Evolutionary conservation across 768 basidiomycete species (phyloP).

Genomic region (Suillus alpinus): DNA sequence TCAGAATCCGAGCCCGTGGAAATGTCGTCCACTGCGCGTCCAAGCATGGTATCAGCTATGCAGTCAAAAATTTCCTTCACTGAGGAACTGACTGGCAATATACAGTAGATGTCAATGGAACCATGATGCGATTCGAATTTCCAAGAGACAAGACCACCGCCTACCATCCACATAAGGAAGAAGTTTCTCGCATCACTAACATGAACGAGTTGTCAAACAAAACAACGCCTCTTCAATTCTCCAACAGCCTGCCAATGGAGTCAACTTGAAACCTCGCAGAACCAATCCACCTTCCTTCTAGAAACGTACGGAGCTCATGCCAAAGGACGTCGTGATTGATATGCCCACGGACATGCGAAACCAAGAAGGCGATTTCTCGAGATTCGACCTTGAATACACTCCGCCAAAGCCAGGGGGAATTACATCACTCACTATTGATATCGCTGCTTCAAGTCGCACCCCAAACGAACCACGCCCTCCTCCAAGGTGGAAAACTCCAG

Average conservation of each 20-base stretch:
- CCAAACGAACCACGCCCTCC: constrained; percentile 29
- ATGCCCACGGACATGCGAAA: constrained; percentile 36
- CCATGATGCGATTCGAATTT: constrained; percentile 12
- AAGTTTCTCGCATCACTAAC: constrained; percentile 11
- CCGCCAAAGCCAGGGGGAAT: constrained; percentile 28
- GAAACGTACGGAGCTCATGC: constrained; percentile 19
- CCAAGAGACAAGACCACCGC: not conserved
- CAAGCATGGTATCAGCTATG: constrained; percentile 32
- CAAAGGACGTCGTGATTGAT: constrained; percentile 25
- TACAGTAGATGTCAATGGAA: constrained; percentile 6
- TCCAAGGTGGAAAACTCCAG: constrained; percentile 74
- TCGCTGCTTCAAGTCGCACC: constrained; percentile 40
- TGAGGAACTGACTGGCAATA: constrained; percentile 22
- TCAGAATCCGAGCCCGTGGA: constrained; percentile 94
- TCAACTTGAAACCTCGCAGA: not conserved
- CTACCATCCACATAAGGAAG: constrained; percentile 11
- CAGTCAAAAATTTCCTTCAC: constrained; percentile 13
- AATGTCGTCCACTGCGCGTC: constrained; percentile 71
- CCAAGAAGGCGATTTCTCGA: constrained; percentile 4
- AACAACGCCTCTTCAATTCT: not conserved
- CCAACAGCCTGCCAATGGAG: not conserved
- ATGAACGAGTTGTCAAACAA: not conserved
- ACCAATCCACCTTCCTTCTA: not conserved
- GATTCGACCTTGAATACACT: constrained; percentile 16
- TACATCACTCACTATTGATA: constrained; percentile 52